These are phyloP conservation scores for Tylopilus vinaceipallidus DNA, from an alignment of 768 basidiomycete species.

Conservation along the genomic window DNA sequence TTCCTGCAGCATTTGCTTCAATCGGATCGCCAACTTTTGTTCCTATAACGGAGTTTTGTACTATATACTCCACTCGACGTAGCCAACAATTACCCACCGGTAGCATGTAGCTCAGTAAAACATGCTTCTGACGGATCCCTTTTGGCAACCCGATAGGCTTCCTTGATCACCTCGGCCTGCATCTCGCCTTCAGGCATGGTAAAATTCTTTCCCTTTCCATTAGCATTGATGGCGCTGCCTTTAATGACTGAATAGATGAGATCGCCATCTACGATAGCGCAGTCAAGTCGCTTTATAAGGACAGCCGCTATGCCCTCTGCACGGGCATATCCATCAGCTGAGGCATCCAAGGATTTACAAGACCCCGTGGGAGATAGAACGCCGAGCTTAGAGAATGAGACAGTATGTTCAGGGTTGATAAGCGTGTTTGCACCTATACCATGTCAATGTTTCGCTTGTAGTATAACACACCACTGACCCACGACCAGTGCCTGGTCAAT, in stretches of 20 bases:
- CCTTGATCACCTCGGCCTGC: slow-evolving; percentile 33
- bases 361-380: slow-evolving; percentile 36
- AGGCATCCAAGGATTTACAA: slow-evolving; percentile 32
- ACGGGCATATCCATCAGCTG: slow-evolving; percentile 33
- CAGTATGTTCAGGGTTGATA: slow-evolving; percentile 26
- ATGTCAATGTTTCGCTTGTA: too few relatives aligned
- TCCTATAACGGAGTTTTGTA: slow-evolving; percentile 11
- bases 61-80: not conserved
- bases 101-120: slow-evolving; percentile 50
- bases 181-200: slow-evolving; percentile 36
- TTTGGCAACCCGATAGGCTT: slow-evolving; percentile 29
- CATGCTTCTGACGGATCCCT: slow-evolving; percentile 41
- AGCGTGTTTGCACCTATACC: slow-evolving; percentile 28
- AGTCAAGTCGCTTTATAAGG: slow-evolving; percentile 35
- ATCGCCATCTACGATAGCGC: slow-evolving; percentile 31
- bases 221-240: slow-evolving; percentile 34
- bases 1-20: slow-evolving; percentile 49
- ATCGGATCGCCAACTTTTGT: slow-evolving; percentile 49
- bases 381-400: slow-evolving; percentile 29
- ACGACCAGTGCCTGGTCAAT: slow-evolving; percentile 47
- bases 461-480: slow-evolving; percentile 5
- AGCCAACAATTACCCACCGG: slow-evolving; percentile 28
- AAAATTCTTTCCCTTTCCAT: slow-evolving; percentile 34
- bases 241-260: slow-evolving; percentile 30
- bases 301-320: slow-evolving; percentile 32